Base-by-base conservation (phyloP, 2,329 filamentous ascomycete species). In the Peltaster fructicola region DNA sequence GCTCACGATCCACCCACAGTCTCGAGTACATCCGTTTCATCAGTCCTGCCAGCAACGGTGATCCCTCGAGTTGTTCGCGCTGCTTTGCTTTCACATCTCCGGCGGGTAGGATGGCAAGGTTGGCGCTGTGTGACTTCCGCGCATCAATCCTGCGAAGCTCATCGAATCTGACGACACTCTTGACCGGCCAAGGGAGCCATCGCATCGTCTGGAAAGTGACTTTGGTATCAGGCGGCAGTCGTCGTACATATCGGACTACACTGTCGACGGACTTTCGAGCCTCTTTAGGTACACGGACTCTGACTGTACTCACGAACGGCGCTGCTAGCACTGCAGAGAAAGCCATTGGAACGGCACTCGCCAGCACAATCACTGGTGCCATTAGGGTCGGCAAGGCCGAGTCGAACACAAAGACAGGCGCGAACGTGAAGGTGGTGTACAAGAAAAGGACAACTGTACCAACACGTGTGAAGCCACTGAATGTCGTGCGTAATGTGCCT, bases 231-330 rank as follows among this genome's bases (percentile, higher is more conserved):
- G 41, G 42, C 1, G 66, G 59, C 2, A 65, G 47, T 14, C 46
- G 42, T 22, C 42, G 49, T 15, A 64, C 51, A 42, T 65, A 73
- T 27, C 60, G 58, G 30, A 60, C 50, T 12, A 76, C 53, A 24
- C 61, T 50, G 14, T 62, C 52, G 16, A 62, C 63, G 1, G 72
- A 75, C 18, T 58, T 50, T 21, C 75, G 67, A 9, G 74, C 76
- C 36, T 63, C 65, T 5, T 57, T 46, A 0, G 80, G 80, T 2
- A 84, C 57, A 12, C 65, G 63, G 24, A 88, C 53, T 47, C 77
- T 68, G 31, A 88, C 61, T 41, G 72, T 70, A 19, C 70, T 69
- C 6, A 85, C 76, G 41, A 76, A 78, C 3, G 79, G 75, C 1
- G 67, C 59, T 2, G 73, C 69, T 22, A 64, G 63, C 45, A 70